These are phyloP conservation scores for Suillus lakei DNA, from an alignment of 768 basidiomycete genomes.

Conservation along the genomic window DNA sequence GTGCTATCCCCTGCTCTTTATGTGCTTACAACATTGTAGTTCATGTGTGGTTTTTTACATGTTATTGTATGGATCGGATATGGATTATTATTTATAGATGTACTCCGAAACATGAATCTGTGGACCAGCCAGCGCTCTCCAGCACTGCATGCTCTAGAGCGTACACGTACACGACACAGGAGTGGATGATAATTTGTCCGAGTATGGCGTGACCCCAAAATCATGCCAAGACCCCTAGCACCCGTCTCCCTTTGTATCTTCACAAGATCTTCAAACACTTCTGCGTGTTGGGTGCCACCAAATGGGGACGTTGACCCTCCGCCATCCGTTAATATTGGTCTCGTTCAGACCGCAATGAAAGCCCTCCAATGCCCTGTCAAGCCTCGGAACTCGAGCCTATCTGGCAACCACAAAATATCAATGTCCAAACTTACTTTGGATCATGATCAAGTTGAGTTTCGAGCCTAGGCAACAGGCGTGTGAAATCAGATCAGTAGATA, in stretches of 20 bases:
- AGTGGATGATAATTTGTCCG: not conserved
- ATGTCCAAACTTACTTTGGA: not conserved
- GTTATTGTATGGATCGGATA: slow-evolving; percentile 14
- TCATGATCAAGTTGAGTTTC: not conserved
- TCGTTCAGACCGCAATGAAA: not conserved
- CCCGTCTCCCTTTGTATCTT: not conserved
- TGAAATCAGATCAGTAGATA: slow-evolving; percentile 64
- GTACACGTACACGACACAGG: not conserved
- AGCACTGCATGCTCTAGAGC: not conserved
- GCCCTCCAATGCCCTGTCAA: not conserved
- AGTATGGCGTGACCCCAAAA: not conserved
- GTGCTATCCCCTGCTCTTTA: slow-evolving; percentile 5
- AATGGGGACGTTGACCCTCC: not conserved
- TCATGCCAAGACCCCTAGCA: not conserved
- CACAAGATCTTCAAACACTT: too few relatives aligned
- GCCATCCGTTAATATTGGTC: not conserved
- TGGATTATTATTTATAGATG: slow-evolving; percentile 24
- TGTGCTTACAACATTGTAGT: slow-evolving; percentile 26
- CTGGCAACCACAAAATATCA: not conserved
- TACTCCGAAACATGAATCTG: slow-evolving; percentile 1
- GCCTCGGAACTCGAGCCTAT: too few relatives aligned
- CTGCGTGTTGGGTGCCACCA: not conserved
- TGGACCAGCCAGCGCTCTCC: not conserved
- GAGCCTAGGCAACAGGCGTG: slow-evolving; percentile 46
- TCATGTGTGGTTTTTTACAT: slow-evolving; percentile 21